Percentiles rank a stretch among this genome's conserved stretches.
These are phyloP conservation scores for Bretziella fagacearum DNA, from an alignment of 2,329 filamentous ascomycete species.

Conservation along the genomic window DNA sequence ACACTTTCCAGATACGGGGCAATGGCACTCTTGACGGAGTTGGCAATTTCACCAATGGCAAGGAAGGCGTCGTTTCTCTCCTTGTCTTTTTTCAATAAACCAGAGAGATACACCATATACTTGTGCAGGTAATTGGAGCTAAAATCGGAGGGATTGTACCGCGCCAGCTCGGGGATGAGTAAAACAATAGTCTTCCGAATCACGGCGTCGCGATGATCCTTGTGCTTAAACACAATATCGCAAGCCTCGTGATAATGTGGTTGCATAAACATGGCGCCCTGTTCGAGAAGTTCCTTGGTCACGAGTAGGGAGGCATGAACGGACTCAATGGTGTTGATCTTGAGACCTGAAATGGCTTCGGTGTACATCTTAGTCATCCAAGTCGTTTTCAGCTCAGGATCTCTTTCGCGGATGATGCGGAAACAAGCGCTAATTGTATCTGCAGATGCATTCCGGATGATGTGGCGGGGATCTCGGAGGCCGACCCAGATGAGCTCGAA, in stretches of 20 bases:
- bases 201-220: constrained; percentile 76
- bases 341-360: constrained; percentile 65
- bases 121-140: constrained; percentile 74
- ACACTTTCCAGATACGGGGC: constrained; percentile 90
- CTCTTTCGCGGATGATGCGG: constrained; percentile 84
- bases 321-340: constrained; percentile 64
- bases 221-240: constrained; percentile 80
- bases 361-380: constrained; percentile 88
- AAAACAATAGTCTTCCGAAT: constrained; percentile 81
- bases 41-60: constrained; percentile 89
- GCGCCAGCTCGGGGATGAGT: constrained; percentile 81
- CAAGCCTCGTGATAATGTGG: constrained; percentile 82
- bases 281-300: constrained; percentile 78
- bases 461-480: constrained; percentile 70
- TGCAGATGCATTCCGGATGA: constrained; percentile 81
- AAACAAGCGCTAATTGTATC: constrained; percentile 92
- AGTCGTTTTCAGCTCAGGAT: constrained; percentile 67
- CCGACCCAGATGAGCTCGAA: constrained; percentile 96
- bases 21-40: constrained; percentile 89
- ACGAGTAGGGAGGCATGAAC: constrained; percentile 90
- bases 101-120: constrained; percentile 92
- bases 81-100: constrained; percentile 86
- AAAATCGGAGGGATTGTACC: constrained; percentile 84
- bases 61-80: constrained; percentile 88
- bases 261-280: constrained; percentile 99